Conservation (phyloP, 2,329 filamentous ascomycete genomes). For the Colletotrichum sublineola region DNA sequence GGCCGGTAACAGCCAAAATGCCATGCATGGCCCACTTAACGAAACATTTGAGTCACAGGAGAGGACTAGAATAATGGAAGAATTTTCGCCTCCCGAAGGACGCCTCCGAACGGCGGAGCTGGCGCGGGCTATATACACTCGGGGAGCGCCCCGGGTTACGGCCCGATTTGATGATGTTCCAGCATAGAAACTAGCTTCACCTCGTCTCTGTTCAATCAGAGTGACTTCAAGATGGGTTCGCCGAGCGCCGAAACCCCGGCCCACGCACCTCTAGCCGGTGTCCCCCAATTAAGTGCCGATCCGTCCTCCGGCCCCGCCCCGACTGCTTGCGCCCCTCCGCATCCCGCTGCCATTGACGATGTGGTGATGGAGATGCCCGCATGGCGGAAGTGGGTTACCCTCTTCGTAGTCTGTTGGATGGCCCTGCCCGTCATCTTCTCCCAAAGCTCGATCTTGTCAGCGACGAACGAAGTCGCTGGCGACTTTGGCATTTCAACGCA, state of each 20-base stretch:
- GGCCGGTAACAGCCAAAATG: conserved; percentile 10
- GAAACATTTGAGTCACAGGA: conserved; percentile 31
- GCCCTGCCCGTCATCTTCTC: conserved; percentile 77
- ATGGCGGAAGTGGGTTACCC: conserved; percentile 43
- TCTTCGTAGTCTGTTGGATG: conserved; percentile 45
- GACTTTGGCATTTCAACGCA: conserved; percentile 75
- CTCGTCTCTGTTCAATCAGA: background rate
- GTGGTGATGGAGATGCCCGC: conserved; percentile 39
- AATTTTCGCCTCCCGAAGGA: background rate
- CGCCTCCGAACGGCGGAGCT: conserved; percentile 31
- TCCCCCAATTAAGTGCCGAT: conserved; percentile 12
- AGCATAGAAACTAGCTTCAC: background rate
- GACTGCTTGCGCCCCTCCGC: conserved; percentile 37
- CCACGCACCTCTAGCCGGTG: background rate
- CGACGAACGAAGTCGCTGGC: conserved; percentile 78
- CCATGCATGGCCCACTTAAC: conserved; percentile 22
- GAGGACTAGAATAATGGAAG: conserved; percentile 19
- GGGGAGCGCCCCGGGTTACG: background rate
- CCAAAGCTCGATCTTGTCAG: conserved; percentile 79
- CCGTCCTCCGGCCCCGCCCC: conserved; percentile 26
- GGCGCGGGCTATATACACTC: conserved; percentile 19
- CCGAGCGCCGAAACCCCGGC: conserved; percentile 9
- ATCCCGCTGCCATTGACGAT: conserved; percentile 45
- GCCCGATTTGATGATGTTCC: background rate
- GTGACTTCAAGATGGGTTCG: background rate